These are phyloP conservation scores for Nannochloris sp. DNA, from an alignment of 139 green algal genomes.

Conservation along the genomic window DNA sequence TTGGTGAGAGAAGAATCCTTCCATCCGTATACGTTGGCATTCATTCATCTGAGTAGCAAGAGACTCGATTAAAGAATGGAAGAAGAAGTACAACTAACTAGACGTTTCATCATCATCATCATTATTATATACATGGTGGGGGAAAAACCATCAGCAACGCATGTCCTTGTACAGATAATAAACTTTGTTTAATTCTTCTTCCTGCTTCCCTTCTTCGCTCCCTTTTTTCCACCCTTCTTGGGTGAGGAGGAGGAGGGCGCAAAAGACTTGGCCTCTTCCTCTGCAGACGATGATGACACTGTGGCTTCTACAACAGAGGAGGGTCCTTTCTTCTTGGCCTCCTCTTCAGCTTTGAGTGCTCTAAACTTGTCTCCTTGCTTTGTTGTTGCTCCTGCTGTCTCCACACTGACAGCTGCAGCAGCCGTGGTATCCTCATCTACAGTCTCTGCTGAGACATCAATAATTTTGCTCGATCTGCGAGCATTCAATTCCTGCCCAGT, in stretches of 20 bases:
- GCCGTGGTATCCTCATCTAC: constrained; percentile 3
- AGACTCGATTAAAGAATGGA: no score
- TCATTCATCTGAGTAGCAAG: no score
- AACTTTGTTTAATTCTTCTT: constrained; percentile 4
- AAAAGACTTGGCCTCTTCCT: background rate
- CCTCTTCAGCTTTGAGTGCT: constrained; percentile 62
- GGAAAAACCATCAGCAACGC: background rate
- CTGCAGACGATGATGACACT: background rate
- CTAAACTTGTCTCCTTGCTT: constrained; percentile 51
- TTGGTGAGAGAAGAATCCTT: no score
- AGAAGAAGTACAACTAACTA: no score
- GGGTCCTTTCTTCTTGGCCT: constrained; percentile 48
- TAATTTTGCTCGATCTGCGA: constrained; percentile 19
- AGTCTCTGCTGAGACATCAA: constrained; percentile 22
- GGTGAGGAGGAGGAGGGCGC: background rate
- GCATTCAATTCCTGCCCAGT: constrained; percentile 41
- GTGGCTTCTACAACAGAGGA: background rate
- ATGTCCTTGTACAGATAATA: no score
- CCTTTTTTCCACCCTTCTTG: background rate
- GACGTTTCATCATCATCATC: no score
- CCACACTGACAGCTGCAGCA: background rate
- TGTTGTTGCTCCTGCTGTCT: background rate
- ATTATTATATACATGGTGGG: background rate
- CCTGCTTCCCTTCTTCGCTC: constrained; percentile 20
- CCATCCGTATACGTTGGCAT: no score